Base-by-base conservation (phyloP, 108 stramenopile genomes). In the Cylindrotheca closterium region DNA sequence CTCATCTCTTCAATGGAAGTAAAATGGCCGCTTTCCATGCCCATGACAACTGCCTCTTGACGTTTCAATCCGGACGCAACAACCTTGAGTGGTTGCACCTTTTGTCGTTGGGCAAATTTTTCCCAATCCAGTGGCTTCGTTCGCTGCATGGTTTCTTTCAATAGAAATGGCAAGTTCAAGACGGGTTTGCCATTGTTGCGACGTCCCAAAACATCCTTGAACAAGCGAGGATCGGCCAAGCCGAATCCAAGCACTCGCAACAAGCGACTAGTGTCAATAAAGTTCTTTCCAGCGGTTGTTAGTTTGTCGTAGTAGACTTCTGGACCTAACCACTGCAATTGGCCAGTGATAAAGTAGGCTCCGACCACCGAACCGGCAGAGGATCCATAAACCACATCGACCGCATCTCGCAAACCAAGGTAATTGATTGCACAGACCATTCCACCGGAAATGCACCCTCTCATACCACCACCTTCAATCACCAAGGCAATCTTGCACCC, bases 381-480 rank as follows among this genome's bases (percentile, higher is more conserved):
- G 5, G 84, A 84, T 10, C 96, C 96, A 70, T 97, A 97, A 0
- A 97, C 91, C n/a, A 89, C 90, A 75, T 96, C 96, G 31, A 96
- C 55, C 10, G 81, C 59, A 67, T 96, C 94, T 45, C 81, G 63
- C 52, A 97, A 68, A 15, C 95, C 96, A 10, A 97, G 65, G 51
- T 94, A 71, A 63, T 85, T 72, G 5, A 98, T 64, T 0, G 95
- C 92, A 46, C 89, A 83, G 8, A 93, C 85, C 96, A 96, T 96
- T 28, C 97, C 97, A 12, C 96, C 97, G 0, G 89, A 84, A 22
- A 98, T 82, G 55, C 95, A 98, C 25, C 97, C 97, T 26, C 97
- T 64, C 97, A 98, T 98, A 4, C 97, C 97, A 4, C 97, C 97
- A 12, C 97, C 97, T 71, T 98, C 97, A 46, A 98, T 77, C 18